Base-by-base conservation (phyloP, 805 yeast genomes). In the Maudiozyma pseudohumilis region DNA sequence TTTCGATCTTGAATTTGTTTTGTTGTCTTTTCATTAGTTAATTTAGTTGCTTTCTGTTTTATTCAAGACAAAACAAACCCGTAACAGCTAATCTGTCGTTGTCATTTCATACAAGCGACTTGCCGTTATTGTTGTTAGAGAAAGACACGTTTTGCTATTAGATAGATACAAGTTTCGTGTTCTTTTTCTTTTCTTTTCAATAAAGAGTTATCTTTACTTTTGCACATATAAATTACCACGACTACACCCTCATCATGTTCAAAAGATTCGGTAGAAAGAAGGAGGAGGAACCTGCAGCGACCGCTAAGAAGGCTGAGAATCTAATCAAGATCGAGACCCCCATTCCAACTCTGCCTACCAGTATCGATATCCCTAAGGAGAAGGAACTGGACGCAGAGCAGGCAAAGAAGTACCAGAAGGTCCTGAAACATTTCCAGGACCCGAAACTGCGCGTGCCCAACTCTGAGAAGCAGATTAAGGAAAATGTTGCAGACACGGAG, bases 341-440 rank as follows among this genome's bases (percentile, higher is more conserved):
- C 1, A 79, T 84, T 48, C 68, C 64, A 25, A 53, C 49, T 6
- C 75, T 85, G 2, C 75, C 82, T 8, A 50, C 61, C 1, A 54
- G 59, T 22, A 59, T 80, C 35, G 61, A 60, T 21, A 75, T 82
- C 1, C 80, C 80, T 5, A 62, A 63, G 31, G 67, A 65, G 2
- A 53, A 55, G 19, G 49, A 61, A 21, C 64, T 88, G 29, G 63
- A 73, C 2, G 53, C 54, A 2, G 78, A 70, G 20, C 80, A 92
- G 57, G 59, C 67, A 44, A 59, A 55, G 17, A 79, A 78, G 61
- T 88, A 80, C 52, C 45, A 61, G n/a, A 53, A 59, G n/a, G 82
- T 88, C 4, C 64, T 79, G 39, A 56, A 63, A 32, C 77, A 84
- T 59, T 83, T 86, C 56, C 69, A 68, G 42, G 53, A 71, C 44